Percentiles rank a stretch among this genome's conserved stretches.
phyloP scores from a whole-genome alignment of 345 rosid species.

The Excoecaria agallocha region DNA sequence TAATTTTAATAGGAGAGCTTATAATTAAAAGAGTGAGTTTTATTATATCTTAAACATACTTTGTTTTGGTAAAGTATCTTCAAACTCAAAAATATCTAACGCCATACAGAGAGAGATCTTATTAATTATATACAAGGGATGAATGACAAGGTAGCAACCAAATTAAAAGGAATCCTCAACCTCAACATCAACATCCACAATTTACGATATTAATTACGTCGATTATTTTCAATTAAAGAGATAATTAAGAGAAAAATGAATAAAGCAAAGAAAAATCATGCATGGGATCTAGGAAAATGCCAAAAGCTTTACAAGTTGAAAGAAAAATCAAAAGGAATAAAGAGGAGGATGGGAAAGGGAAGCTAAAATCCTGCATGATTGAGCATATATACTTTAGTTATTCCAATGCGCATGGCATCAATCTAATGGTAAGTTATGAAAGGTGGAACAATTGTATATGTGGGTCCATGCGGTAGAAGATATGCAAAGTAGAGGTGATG shows the following conservation, averaged over 20 bases:
- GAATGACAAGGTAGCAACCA: too few species aligned
- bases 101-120: too few species aligned
- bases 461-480: not conserved
- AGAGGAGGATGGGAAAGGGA: not conserved
- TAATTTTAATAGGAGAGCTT: too few species aligned
- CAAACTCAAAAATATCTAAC: too few species aligned
- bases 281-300: not conserved
- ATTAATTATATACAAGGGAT: too few species aligned
- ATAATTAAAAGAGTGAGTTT: too few species aligned
- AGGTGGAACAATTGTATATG: not conserved
- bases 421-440: not conserved
- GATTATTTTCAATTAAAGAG: too few species aligned
- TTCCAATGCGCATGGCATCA: conserved; percentile 3
- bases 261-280: not conserved
- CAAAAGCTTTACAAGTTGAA: not conserved
- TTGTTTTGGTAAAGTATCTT: too few species aligned
- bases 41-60: too few species aligned
- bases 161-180: too few species aligned
- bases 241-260: not conserved
- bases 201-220: too few species aligned
- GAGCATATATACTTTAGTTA: conserved; percentile 2
- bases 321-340: not conserved
- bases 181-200: too few species aligned
- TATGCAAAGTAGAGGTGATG: conserved; percentile 14
- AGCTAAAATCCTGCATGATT: not conserved